phyloP scores from a whole-genome alignment of 768 basidiomycete genomes.

The Strobilomyces echinocephalus region DNA sequence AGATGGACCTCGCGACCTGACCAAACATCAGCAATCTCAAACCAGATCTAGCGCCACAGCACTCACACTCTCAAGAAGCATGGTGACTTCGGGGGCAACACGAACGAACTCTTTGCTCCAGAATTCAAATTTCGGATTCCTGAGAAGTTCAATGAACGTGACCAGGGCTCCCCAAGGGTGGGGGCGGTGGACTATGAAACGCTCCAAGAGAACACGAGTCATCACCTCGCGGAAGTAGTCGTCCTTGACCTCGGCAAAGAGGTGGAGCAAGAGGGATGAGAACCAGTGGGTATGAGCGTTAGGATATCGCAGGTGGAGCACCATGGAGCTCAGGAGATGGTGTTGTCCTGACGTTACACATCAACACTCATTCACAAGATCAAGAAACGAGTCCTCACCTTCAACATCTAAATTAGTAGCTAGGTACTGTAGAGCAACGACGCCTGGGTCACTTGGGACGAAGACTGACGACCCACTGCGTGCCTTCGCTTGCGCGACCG shows the following conservation, averaged over 20 bases:
- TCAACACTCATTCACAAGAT: not conserved
- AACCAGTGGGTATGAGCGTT: slow-evolving; percentile 99
- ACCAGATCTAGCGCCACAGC: not conserved
- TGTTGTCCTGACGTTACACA: slow-evolving; percentile 69
- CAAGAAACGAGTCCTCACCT: slow-evolving; percentile 47
- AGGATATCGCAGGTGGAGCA: slow-evolving; percentile 93
- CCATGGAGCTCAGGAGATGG: slow-evolving; percentile 87
- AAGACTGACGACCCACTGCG: slow-evolving; percentile 80
- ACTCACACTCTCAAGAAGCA: slow-evolving; percentile 80
- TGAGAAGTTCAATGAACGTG: slow-evolving; percentile 90
- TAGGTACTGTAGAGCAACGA: slow-evolving; percentile 78
- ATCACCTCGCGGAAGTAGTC: slow-evolving; percentile 77
- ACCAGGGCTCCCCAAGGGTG: slow-evolving; percentile 95
- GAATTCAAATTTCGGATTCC: slow-evolving; percentile 87
- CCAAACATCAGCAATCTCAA: slow-evolving; percentile 3
- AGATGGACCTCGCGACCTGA: slow-evolving; percentile 75
- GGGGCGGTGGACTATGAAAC: slow-evolving; percentile 90
- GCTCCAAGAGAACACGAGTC: slow-evolving; percentile 87
- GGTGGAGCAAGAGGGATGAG: slow-evolving; percentile 81
- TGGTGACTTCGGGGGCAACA: slow-evolving; percentile 79
- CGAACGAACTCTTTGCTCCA: slow-evolving; percentile 86
- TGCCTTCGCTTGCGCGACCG: slow-evolving; percentile 84
- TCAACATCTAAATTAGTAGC: slow-evolving; percentile 83
- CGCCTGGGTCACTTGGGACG: slow-evolving; percentile 76
- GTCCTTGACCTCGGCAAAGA: slow-evolving; percentile 76